A percentile compares a stretch with the other conserved stretches of the same genome.
Evolutionary conservation across 1,139 yeast genomes (phyloP).

Genomic region (Meyerozyma elateridarum): DNA sequence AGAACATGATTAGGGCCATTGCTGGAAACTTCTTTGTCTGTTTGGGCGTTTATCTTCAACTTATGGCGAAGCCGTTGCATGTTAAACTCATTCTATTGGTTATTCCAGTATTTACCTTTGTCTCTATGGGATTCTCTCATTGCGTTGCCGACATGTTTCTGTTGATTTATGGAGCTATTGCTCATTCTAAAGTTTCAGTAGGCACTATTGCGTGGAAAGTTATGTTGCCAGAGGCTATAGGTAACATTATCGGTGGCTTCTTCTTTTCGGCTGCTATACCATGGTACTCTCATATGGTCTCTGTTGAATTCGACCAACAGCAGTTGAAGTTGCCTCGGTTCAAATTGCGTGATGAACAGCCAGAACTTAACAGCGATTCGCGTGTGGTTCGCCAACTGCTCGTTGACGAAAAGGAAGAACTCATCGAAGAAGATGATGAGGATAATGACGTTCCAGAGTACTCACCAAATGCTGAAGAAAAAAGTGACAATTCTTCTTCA

Average conservation of each 20-base stretch:
- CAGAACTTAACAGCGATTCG: slow-evolving; percentile 69
- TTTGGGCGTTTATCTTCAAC: slow-evolving; percentile 67
- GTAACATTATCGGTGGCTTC: slow-evolving; percentile 69
- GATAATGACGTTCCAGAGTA: background rate
- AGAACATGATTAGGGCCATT: slow-evolving; percentile 59
- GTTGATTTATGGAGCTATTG: slow-evolving; percentile 59
- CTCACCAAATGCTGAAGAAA: background rate
- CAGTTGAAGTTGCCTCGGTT: slow-evolving; percentile 57
- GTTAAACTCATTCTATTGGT: slow-evolving; percentile 64
- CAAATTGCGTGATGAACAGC: slow-evolving; percentile 74
- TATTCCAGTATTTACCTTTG: slow-evolving; percentile 71
- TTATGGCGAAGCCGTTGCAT: slow-evolving; percentile 77
- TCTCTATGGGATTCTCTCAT: slow-evolving; percentile 70
- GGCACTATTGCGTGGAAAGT: slow-evolving; percentile 69
- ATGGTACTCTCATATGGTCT: slow-evolving; percentile 64
- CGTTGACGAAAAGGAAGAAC: slow-evolving; percentile 7
- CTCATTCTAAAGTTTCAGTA: slow-evolving; percentile 58
- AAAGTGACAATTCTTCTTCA: background rate
- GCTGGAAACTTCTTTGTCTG: slow-evolving; percentile 77
- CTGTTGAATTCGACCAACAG: slow-evolving; percentile 64
- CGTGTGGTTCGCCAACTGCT: slow-evolving; percentile 54
- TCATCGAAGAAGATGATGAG: slow-evolving; percentile 6
- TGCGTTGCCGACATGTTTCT: slow-evolving; percentile 78
- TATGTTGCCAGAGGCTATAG: slow-evolving; percentile 61
- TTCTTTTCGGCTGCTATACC: slow-evolving; percentile 59